These are phyloP conservation scores for Ascodesmis nigricans DNA, from an alignment of 495 filamentous ascomycete species.

Conservation along the genomic window DNA sequence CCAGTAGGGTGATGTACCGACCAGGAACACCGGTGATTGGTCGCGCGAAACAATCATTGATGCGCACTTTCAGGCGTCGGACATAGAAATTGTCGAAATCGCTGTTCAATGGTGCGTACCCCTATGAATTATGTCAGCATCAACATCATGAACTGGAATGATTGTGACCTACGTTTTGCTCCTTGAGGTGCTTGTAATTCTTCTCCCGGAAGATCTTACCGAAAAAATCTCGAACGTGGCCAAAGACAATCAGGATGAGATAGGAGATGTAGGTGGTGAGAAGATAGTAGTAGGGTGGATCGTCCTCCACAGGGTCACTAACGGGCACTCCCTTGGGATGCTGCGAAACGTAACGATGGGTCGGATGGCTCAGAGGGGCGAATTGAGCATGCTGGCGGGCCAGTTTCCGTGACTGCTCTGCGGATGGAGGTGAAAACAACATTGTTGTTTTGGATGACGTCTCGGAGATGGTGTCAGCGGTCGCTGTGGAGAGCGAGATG, in stretches of 20 bases:
- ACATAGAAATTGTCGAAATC: slow-evolving; percentile 99
- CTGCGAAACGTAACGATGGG: slow-evolving; percentile 68
- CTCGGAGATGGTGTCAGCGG: slow-evolving; percentile 37
- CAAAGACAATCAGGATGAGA: slow-evolving; percentile 82
- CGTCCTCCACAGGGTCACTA: slow-evolving; percentile 69
- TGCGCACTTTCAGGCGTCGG: slow-evolving; percentile 69
- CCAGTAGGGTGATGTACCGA: slow-evolving; percentile 74
- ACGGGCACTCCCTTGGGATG: slow-evolving; percentile 51
- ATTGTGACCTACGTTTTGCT: slow-evolving; percentile 32
- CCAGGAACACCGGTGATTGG: slow-evolving; percentile 86
- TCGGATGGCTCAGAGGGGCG: slow-evolving; percentile 56
- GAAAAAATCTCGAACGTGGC: slow-evolving; percentile 91
- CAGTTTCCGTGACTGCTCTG: slow-evolving; percentile 52
- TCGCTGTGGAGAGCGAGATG: slow-evolving; percentile 79
- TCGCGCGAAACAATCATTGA: slow-evolving; percentile 89
- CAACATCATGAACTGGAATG: too few species aligned
- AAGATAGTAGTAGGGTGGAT: slow-evolving; percentile 90
- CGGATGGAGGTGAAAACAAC: slow-evolving; percentile 79
- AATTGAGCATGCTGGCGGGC: slow-evolving; percentile 77
- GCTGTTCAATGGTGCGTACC: slow-evolving; percentile 89
- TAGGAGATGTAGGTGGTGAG: slow-evolving; percentile 96
- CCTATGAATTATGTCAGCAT: slow-evolving; percentile 22
- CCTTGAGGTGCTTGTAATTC: slow-evolving; percentile 64
- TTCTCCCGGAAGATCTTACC: slow-evolving; percentile 75
- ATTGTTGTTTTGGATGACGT: slow-evolving; percentile 16